phyloP scores from a whole-genome alignment of 1,139 yeast species.

The Lizanozyma gosingica region DNA sequence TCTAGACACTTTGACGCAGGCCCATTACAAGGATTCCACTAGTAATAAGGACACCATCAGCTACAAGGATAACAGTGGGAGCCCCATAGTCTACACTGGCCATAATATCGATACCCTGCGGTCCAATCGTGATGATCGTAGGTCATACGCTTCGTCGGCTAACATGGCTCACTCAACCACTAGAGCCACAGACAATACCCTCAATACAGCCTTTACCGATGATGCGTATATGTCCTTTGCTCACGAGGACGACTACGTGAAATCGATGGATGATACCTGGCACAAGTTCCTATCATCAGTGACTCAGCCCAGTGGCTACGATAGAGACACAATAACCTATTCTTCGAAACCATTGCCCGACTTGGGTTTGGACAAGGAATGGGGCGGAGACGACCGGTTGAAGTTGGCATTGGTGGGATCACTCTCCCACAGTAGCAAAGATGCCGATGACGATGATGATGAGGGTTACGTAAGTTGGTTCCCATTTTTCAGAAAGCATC shows the following conservation, averaged over 20 bases:
- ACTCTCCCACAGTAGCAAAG: slow-evolving; percentile 14
- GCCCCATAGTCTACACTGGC: too few relatives aligned
- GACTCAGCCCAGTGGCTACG: slow-evolving; percentile 22
- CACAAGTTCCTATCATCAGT: slow-evolving; percentile 27
- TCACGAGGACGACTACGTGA: slow-evolving; percentile 18
- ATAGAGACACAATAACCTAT: slow-evolving; percentile 12
- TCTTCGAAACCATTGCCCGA: slow-evolving; percentile 18
- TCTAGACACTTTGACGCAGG: slow-evolving; percentile 42
- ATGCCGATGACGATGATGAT: slow-evolving; percentile 11
- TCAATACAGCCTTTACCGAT: background rate
- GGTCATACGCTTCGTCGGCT: background rate
- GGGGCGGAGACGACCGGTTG: slow-evolving; percentile 68
- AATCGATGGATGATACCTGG: slow-evolving; percentile 32
- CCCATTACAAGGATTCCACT: slow-evolving; percentile 32
- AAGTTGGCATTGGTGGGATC: slow-evolving; percentile 43
- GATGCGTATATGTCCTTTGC: background rate
- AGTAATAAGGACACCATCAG: slow-evolving; percentile 1
- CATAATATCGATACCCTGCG: background rate
- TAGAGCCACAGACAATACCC: slow-evolving; percentile 1
- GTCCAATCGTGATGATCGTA: background rate
- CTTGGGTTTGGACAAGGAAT: slow-evolving; percentile 32
- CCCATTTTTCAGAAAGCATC: background rate
- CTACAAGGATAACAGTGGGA: background rate
- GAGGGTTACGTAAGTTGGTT: background rate
- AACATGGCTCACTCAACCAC: background rate